Evolutionary conservation across 2,329 filamentous ascomycete genomes (phyloP).

Genomic region (Aspergillus luchuensis): DNA sequence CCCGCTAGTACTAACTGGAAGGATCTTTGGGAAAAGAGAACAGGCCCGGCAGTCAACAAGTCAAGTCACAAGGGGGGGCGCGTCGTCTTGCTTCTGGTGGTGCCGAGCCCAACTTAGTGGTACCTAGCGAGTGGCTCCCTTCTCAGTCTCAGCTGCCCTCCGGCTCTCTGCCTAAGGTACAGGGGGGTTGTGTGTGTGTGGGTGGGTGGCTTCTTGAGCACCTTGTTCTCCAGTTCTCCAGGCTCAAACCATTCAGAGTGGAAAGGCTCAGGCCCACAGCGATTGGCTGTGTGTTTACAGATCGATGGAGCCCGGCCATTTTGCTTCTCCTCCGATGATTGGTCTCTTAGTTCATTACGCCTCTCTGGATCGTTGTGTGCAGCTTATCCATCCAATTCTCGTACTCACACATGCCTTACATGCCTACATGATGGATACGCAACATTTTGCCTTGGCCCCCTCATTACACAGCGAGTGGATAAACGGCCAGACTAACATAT

Average conservation of each 20-base stretch:
- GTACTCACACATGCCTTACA: slow-evolving; percentile 11
- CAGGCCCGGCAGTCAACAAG: neutral
- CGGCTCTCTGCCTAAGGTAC: neutral
- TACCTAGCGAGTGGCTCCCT: neutral
- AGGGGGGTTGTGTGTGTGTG: neutral
- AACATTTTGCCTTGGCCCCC: slow-evolving; percentile 9
- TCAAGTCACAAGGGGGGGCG: neutral
- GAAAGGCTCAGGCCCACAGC: slow-evolving; percentile 1
- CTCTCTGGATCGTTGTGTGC: slow-evolving; percentile 2
- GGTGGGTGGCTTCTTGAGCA: neutral
- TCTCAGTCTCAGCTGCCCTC: slow-evolving; percentile 4
- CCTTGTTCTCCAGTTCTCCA: neutral
- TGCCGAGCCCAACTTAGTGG: neutral
- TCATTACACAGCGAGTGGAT: slow-evolving; percentile 7
- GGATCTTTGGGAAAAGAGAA: neutral
- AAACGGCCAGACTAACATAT: neutral
- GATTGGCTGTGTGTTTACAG: slow-evolving; percentile 10
- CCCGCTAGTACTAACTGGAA: neutral
- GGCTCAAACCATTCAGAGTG: neutral
- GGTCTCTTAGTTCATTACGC: slow-evolving; percentile 1
- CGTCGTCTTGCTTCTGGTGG: neutral
- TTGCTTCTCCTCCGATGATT: slow-evolving; percentile 10
- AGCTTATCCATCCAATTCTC: slow-evolving; percentile 6
- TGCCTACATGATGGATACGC: slow-evolving; percentile 9
- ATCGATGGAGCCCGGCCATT: slow-evolving; percentile 13